Evolutionary conservation across 31 red algal species (phyloP).

Genomic region (Porphyra umbilicalis): DNA sequence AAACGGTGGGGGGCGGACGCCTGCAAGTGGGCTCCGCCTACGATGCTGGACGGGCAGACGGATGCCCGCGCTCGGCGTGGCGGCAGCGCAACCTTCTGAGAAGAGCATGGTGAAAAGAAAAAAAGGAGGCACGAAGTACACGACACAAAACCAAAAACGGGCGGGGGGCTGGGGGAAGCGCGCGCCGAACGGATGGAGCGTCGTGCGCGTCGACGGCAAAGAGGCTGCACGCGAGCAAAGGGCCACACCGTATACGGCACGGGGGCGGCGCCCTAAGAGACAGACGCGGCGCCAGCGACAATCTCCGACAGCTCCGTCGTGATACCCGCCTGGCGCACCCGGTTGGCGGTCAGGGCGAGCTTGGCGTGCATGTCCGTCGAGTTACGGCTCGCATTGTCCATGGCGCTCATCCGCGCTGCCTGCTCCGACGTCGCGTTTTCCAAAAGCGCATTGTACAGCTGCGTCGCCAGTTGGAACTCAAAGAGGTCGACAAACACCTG

Average conservation of each 20-base stretch:
- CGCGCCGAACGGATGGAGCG: too few relatives aligned
- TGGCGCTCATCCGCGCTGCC: conserved; percentile 90
- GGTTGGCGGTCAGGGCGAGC: conserved; percentile 89
- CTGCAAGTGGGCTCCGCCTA: too few relatives aligned
- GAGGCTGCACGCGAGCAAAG: not conserved
- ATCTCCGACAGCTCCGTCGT: conserved; percentile 96
- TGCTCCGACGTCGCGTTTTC: conserved; percentile 96
- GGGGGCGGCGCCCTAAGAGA: not conserved
- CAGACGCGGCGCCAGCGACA: conserved; percentile 75
- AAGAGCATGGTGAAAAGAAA: too few relatives aligned
- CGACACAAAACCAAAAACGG: too few relatives aligned
- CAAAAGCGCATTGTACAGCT: conserved; percentile 80
- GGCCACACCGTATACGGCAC: not conserved
- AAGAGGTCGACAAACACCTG: conserved; percentile 95
- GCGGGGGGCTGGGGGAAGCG: too few relatives aligned
- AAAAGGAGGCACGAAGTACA: too few relatives aligned
- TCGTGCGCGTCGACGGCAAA: too few relatives aligned
- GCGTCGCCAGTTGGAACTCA: conserved; percentile 93
- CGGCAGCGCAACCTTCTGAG: too few relatives aligned
- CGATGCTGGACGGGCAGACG: too few relatives aligned
- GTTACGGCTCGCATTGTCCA: conserved; percentile 94
- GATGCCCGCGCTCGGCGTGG: too few relatives aligned
- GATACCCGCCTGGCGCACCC: conserved; percentile 93
- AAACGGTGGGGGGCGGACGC: too few relatives aligned
- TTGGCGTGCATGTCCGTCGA: conserved; percentile 89